phyloP scores from a whole-genome alignment of 1,284 basidiomycete genomes.

The Irpex lacteus region DNA sequence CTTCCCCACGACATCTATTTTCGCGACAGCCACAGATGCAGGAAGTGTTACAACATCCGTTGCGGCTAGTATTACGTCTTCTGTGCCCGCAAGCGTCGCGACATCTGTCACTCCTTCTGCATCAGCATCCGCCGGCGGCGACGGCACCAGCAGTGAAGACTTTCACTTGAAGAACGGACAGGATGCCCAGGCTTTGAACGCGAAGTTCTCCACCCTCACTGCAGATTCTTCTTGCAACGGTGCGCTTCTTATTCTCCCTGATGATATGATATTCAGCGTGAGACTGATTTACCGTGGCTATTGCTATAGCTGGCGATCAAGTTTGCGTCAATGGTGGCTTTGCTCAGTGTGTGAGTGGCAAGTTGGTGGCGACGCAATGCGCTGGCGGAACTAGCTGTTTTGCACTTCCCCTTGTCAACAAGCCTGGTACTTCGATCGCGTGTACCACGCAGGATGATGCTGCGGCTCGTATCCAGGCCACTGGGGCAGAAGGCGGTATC shows the following conservation, averaged over 20 bases:
- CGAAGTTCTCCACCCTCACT: constrained; percentile 42
- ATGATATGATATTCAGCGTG: not conserved
- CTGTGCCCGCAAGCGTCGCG: constrained; percentile 12
- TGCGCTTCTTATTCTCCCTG: constrained; percentile 11
- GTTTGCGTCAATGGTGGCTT: constrained; percentile 28
- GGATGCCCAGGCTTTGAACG: constrained; percentile 48
- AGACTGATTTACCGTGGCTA: not conserved
- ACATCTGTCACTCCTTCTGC: constrained; percentile 22
- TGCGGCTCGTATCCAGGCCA: constrained; percentile 45
- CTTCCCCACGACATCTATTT: constrained; percentile 3
- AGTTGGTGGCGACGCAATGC: constrained; percentile 40
- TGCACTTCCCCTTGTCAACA: constrained; percentile 40
- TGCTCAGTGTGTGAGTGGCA: constrained; percentile 39
- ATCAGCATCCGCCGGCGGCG: constrained; percentile 14
- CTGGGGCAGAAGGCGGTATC: constrained; percentile 44
- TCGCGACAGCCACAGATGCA: too few relatives aligned
- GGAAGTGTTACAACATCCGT: too few relatives aligned
- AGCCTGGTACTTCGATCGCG: constrained; percentile 36
- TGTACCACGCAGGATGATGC: constrained; percentile 54
- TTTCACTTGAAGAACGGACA: constrained; percentile 45
- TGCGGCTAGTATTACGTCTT: not conserved
- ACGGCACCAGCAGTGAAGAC: constrained; percentile 17
- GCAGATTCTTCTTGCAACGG: constrained; percentile 37
- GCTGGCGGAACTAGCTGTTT: constrained; percentile 39
- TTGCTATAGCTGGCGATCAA: constrained; percentile 16